These are phyloP conservation scores for Henckelia pumila DNA, from an alignment of 257 asterid species.

Conservation along the genomic window DNA sequence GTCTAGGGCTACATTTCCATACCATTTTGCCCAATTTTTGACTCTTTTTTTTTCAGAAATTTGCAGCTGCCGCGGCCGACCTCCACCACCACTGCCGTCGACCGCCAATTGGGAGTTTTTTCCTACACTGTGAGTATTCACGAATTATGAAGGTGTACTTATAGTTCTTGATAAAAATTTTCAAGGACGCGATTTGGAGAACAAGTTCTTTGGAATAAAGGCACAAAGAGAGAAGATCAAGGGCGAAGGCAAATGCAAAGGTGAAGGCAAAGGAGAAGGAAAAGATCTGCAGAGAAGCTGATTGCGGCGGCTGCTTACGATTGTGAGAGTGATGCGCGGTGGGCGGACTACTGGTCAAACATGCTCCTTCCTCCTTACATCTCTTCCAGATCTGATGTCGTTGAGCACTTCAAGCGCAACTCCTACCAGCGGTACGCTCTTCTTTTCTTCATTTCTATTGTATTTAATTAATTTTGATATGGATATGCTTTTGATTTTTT, in stretches of 20 bases:
- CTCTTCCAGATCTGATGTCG: slow-evolving; percentile 83
- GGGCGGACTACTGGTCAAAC: slow-evolving; percentile 96
- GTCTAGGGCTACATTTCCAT: too few relatives aligned
- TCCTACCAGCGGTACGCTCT: slow-evolving; percentile 73
- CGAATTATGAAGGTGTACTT: too few relatives aligned
- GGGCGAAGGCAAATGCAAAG: too few relatives aligned
- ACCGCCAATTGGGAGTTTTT: too few relatives aligned
- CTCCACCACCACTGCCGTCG: too few relatives aligned
- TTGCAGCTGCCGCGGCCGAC: too few relatives aligned
- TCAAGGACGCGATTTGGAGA: too few relatives aligned
- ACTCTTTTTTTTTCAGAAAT: too few relatives aligned
- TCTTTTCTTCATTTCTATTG: neutral
- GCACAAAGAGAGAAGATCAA: slow-evolving; percentile 25
- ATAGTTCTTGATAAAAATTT: too few relatives aligned
- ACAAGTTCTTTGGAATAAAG: too few relatives aligned
- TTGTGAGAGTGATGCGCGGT: slow-evolving; percentile 75
- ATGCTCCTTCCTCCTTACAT: slow-evolving; percentile 84
- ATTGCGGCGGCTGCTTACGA: slow-evolving; percentile 82
- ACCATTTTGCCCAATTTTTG: too few relatives aligned
- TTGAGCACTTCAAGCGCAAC: slow-evolving; percentile 81
- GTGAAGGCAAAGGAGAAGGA: slow-evolving; percentile 60
- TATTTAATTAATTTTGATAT: neutral
- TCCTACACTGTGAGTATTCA: too few relatives aligned
- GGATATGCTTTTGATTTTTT: neutral
- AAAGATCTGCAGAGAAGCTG: slow-evolving; percentile 84